Percentiles rank a stretch among this genome's conserved stretches.
phyloP scores from a whole-genome alignment of 805 yeast species.

The Candida germanica region DNA sequence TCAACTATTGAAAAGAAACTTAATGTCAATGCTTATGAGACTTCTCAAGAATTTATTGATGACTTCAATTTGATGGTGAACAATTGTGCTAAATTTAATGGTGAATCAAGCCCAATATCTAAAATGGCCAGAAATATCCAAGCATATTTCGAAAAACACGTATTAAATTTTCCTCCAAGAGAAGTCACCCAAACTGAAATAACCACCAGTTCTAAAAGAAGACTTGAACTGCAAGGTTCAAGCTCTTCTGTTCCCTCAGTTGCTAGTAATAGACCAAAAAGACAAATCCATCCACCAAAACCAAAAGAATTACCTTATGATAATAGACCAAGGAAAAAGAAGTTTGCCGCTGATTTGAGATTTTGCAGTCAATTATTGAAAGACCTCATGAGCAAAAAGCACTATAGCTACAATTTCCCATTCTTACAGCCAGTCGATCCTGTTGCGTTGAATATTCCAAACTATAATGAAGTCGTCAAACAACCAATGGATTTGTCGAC shows the following conservation, averaged over 20 bases:
- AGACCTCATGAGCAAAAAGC: slow-evolving; percentile 80
- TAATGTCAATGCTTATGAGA: slow-evolving; percentile 64
- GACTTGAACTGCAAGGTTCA: slow-evolving; percentile 8
- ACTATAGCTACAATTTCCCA: slow-evolving; percentile 82
- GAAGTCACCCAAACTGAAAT: slow-evolving; percentile 6
- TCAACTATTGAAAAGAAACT: slow-evolving; percentile 86
- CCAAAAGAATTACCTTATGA: slow-evolving; percentile 92
- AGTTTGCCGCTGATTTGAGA: slow-evolving; percentile 82
- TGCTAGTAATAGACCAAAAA: slow-evolving; percentile 84
- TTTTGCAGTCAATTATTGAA: slow-evolving; percentile 79
- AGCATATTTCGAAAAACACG: slow-evolving; percentile 89
- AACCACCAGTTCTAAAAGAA: slow-evolving; percentile 20
- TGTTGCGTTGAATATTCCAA: slow-evolving; percentile 87
- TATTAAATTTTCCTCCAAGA: slow-evolving; percentile 82
- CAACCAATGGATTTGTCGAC: slow-evolving; percentile 95
- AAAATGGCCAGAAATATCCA: slow-evolving; percentile 90
- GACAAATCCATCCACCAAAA: slow-evolving; percentile 95
- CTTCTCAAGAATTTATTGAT: slow-evolving; percentile 61
- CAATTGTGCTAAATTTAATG: slow-evolving; percentile 84
- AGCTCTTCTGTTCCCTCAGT: slow-evolving; percentile 30
- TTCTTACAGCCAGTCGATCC: slow-evolving; percentile 94
- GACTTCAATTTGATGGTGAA: slow-evolving; percentile 83
- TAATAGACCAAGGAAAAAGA: slow-evolving; percentile 86
- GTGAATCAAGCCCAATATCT: slow-evolving; percentile 76
- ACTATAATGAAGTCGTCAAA: slow-evolving; percentile 80